Evolutionary conservation across 2,329 filamentous ascomycete genomes (phyloP), one percentile per base, ranked within the genome.

Genomic region (Cyphellophora europaea): DNA sequence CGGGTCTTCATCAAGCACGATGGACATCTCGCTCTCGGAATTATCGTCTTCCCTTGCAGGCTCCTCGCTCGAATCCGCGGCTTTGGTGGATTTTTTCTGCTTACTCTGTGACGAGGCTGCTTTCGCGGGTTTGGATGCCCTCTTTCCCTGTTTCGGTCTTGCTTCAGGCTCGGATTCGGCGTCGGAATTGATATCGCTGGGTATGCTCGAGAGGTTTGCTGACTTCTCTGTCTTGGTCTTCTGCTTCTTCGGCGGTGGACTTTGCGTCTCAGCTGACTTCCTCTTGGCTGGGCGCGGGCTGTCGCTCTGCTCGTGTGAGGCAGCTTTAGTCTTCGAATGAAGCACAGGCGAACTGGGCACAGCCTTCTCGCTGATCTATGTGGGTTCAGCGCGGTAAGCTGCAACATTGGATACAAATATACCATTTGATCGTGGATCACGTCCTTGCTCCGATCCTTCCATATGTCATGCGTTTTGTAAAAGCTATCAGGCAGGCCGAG

Each of bases 1-100:
- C 6, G 75, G 74, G 3, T 67, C 67, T 44, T 89, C 83, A 52
- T 94, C 88, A 27, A 91, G 63, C n/a, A 94, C 69, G 3, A 74
- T 71, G 0, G 83, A 89, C 57, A 86, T 63, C 35, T 83, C 79
- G 51, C 71, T 78, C 30, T 79, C 72, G 0, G 71, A 74, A 6
- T 52, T 61, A 14, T 62, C 63, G 29, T 38, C 40, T 14, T 33
- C 43, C 18, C 11, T 19, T 13, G 17, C 31, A n/a, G 31, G 17
- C 31, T 38, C 31, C 30, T 13, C 11, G n/a, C 19, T 30, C 12
- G 33, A 17, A 32, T 16, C 15, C 30, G 5, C 8, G 6, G 30
- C 25, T 27, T 31, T 32, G 8, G 3, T 13, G 13, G 18, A 30
- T 34, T 40, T 35, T 28, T 35, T 38, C 17, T 25, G 30, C 30